Conservation (phyloP, 208 protist genomes). For the Leptomonas seymouri region DNA sequence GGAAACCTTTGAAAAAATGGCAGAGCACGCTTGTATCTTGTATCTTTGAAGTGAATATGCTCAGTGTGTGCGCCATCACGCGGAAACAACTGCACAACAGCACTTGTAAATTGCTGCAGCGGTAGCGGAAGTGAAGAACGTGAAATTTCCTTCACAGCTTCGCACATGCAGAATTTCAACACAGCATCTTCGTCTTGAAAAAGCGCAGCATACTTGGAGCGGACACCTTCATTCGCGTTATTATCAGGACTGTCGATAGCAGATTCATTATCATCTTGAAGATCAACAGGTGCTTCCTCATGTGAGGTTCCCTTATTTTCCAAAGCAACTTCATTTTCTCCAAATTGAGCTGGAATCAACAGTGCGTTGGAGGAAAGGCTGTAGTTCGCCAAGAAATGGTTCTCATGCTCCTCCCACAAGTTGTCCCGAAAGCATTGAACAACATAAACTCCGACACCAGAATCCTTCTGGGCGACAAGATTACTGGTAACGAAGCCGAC, state of each 20-base stretch:
- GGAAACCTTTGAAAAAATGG: conserved; percentile 40
- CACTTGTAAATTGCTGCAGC: conserved; percentile 59
- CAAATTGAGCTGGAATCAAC: conserved; percentile 32
- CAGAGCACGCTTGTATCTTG: conserved; percentile 71
- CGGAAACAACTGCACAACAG: conserved; percentile 54
- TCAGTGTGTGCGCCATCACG: conserved; percentile 28
- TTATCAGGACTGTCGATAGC: conserved; percentile 9
- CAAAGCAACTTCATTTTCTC: conserved; percentile 26
- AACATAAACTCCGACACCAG: conserved; percentile 64
- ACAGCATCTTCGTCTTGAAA: conserved; percentile 45
- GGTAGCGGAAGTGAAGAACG: conserved; percentile 55
- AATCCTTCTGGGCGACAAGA: conserved; percentile 22
- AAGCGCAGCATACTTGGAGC: conserved; percentile 4
- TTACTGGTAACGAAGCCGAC: conserved; percentile 60
- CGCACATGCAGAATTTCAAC: conserved; percentile 68
- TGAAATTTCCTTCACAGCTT: conserved; percentile 42
- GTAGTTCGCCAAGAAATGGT: conserved; percentile 37
- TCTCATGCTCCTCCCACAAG: conserved; percentile 62
- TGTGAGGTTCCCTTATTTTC: neutral
- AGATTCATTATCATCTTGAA: neutral
- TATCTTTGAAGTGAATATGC: conserved; percentile 69
- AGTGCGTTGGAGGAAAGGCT: conserved; percentile 17
- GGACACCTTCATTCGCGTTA: neutral
- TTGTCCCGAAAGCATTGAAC: conserved; percentile 63
- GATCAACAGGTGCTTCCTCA: neutral